phyloP scores from a whole-genome alignment of 768 basidiomycete genomes.

The Boletus barrowsii region DNA sequence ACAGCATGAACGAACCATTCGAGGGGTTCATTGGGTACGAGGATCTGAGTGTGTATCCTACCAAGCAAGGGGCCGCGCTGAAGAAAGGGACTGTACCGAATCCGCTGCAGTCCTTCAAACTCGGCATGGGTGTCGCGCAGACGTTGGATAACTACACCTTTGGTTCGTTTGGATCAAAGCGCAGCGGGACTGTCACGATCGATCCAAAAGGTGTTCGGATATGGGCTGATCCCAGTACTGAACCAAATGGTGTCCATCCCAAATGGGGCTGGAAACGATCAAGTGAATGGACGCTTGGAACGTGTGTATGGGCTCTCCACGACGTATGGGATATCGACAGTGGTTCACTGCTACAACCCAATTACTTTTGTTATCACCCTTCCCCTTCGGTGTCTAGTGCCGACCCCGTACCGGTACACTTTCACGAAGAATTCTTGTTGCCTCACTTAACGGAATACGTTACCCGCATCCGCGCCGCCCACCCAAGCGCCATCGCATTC shows the following conservation, averaged over 20 bases:
- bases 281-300: constrained; percentile 68
- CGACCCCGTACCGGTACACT: constrained; percentile 48
- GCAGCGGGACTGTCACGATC: constrained; percentile 70
- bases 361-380: constrained; percentile 68
- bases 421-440: constrained; percentile 77
- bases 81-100: constrained; percentile 89
- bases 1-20: constrained; percentile 91
- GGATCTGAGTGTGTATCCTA: constrained; percentile 64
- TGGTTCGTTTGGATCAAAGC: constrained; percentile 70
- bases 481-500: constrained; percentile 86
- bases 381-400: background rate
- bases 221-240: constrained; percentile 64
- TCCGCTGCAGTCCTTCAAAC: constrained; percentile 74
- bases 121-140: constrained; percentile 86
- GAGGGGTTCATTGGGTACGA: constrained; percentile 71
- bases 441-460: constrained; percentile 63
- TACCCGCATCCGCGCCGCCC: constrained; percentile 55
- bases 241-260: constrained; percentile 52
- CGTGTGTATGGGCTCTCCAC: constrained; percentile 84
- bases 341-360: constrained; percentile 61
- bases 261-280: constrained; percentile 86
- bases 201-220: constrained; percentile 80
- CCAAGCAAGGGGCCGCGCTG: constrained; percentile 63
- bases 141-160: constrained; percentile 84
- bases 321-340: constrained; percentile 83